A percentile compares a stretch with the other conserved stretches of the same genome.
phyloP scores from a whole-genome alignment of 2,329 filamentous ascomycete genomes.

The Alternaria dauci region DNA sequence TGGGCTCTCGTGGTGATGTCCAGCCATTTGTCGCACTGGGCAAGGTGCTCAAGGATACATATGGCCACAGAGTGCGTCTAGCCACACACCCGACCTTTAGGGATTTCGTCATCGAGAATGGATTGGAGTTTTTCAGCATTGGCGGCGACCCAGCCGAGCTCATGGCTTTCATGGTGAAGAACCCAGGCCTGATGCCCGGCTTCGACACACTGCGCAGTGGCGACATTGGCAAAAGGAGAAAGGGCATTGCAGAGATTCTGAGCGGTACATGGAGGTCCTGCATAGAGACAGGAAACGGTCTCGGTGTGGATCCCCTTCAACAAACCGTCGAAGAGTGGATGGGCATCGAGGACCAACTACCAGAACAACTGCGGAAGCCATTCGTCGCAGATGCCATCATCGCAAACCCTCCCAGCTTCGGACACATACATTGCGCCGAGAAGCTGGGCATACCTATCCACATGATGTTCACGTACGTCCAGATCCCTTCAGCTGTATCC shows the following conservation, averaged over 20 bases:
- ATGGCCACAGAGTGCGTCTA: slow-evolving; percentile 58
- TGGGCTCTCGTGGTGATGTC: slow-evolving; percentile 60
- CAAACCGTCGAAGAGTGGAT: slow-evolving; percentile 63
- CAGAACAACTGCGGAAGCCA: slow-evolving; percentile 57
- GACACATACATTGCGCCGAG: slow-evolving; percentile 77
- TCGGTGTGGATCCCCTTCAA: slow-evolving; percentile 59
- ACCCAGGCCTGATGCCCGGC: slow-evolving; percentile 84
- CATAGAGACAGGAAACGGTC: slow-evolving; percentile 77
- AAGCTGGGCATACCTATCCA: slow-evolving; percentile 78
- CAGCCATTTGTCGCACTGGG: slow-evolving; percentile 61
- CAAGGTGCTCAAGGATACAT: slow-evolving; percentile 59
- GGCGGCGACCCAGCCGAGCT: slow-evolving; percentile 60
- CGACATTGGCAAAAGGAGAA: slow-evolving; percentile 77
- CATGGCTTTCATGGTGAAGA: slow-evolving; percentile 88
- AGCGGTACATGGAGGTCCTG: slow-evolving; percentile 87
- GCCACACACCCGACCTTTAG: slow-evolving; percentile 61
- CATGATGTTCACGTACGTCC: slow-evolving; percentile 84
- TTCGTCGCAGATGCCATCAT: slow-evolving; percentile 87
- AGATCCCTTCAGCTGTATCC: neutral
- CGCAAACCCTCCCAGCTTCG: slow-evolving; percentile 80
- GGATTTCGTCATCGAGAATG: slow-evolving; percentile 59
- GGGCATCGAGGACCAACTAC: slow-evolving; percentile 49
- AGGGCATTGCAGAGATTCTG: slow-evolving; percentile 80
- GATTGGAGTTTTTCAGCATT: slow-evolving; percentile 61
- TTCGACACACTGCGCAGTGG: slow-evolving; percentile 79